A percentile compares a stretch with the other conserved stretches of the same genome.
phyloP scores from a whole-genome alignment of 495 filamentous ascomycete species.

The Trichoderma orchidacearum region DNA sequence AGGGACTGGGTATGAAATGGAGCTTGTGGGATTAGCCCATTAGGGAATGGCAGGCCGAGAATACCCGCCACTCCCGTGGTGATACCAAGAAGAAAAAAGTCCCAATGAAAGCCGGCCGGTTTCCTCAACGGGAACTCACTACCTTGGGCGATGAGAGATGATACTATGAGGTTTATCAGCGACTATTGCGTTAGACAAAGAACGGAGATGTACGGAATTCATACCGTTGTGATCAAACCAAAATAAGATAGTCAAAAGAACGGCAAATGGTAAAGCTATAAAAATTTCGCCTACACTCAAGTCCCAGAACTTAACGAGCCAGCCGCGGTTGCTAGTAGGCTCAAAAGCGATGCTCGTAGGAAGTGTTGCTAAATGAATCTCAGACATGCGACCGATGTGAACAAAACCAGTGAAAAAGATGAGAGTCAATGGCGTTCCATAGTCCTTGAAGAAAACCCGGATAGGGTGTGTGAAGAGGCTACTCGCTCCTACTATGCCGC shows the following conservation, averaged over 20 bases:
- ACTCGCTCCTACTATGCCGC: slow-evolving; percentile 54
- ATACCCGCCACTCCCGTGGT: slow-evolving; percentile 78
- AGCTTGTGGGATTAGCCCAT: slow-evolving; percentile 85
- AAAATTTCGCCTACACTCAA: slow-evolving; percentile 63
- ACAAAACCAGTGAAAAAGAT: slow-evolving; percentile 84
- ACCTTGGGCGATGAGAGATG: slow-evolving; percentile 80
- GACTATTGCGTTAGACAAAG: not conserved
- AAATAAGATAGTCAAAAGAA: slow-evolving; percentile 78
- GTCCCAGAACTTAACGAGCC: slow-evolving; percentile 86
- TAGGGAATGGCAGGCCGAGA: slow-evolving; percentile 79
- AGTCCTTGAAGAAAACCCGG: slow-evolving; percentile 70
- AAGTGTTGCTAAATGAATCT: slow-evolving; percentile 48
- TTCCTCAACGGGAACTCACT: slow-evolving; percentile 86
- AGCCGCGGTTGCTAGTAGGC: slow-evolving; percentile 63
- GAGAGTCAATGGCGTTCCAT: slow-evolving; percentile 69
- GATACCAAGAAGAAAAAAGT: slow-evolving; percentile 78
- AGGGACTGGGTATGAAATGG: slow-evolving; percentile 84
- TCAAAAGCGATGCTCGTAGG: slow-evolving; percentile 69
- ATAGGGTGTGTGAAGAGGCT: slow-evolving; percentile 57
- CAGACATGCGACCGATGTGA: slow-evolving; percentile 65
- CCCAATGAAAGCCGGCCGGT: slow-evolving; percentile 93
- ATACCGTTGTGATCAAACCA: slow-evolving; percentile 86
- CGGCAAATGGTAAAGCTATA: slow-evolving; percentile 74
- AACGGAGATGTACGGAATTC: not conserved
- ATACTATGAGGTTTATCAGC: slow-evolving; percentile 34